Percentiles rank a stretch among this genome's conserved stretches.
phyloP scores from a whole-genome alignment of 2,329 filamentous ascomycete species.

The Ustilaginoidea virens region DNA sequence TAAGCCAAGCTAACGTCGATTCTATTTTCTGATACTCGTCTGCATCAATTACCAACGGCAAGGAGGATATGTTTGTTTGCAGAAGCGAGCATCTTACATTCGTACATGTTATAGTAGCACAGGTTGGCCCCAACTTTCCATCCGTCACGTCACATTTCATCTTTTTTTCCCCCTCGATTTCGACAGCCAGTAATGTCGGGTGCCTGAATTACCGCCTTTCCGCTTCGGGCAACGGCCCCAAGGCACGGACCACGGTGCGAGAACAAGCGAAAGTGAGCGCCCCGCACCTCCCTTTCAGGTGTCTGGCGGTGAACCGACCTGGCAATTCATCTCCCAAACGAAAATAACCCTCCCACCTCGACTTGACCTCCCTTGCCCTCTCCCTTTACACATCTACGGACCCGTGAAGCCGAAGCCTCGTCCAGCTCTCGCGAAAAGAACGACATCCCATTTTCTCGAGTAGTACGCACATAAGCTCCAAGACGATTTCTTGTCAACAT shows the following conservation, averaged over 20 bases:
- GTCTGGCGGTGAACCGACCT: slow-evolving; percentile 14
- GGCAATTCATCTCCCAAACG: slow-evolving; percentile 9
- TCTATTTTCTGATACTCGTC: too few species aligned
- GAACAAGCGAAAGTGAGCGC: slow-evolving; percentile 20
- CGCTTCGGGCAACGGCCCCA: slow-evolving; percentile 15
- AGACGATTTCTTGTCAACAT: slow-evolving; percentile 29
- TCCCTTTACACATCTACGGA: slow-evolving; percentile 10
- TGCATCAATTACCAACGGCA: too few species aligned
- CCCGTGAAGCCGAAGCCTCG: too few species aligned
- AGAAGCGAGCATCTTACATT: too few species aligned
- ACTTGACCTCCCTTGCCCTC: slow-evolving; percentile 11
- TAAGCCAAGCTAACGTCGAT: too few species aligned
- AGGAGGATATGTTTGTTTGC: too few species aligned
- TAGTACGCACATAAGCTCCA: background rate
- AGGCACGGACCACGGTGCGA: slow-evolving; percentile 10
- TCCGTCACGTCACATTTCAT: too few species aligned
- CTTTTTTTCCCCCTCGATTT: background rate
- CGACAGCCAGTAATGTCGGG: slow-evolving; percentile 1
- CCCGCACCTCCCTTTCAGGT: slow-evolving; percentile 9
- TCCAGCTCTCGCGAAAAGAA: slow-evolving; percentile 19
- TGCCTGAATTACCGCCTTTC: slow-evolving; percentile 11
- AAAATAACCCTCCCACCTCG: slow-evolving; percentile 12
- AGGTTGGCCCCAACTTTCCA: too few species aligned
- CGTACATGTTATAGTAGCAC: too few species aligned
- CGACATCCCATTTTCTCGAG: slow-evolving; percentile 11